Evolutionary conservation across 768 basidiomycete genomes (phyloP).

Genomic region (Harrya chromipes): DNA sequence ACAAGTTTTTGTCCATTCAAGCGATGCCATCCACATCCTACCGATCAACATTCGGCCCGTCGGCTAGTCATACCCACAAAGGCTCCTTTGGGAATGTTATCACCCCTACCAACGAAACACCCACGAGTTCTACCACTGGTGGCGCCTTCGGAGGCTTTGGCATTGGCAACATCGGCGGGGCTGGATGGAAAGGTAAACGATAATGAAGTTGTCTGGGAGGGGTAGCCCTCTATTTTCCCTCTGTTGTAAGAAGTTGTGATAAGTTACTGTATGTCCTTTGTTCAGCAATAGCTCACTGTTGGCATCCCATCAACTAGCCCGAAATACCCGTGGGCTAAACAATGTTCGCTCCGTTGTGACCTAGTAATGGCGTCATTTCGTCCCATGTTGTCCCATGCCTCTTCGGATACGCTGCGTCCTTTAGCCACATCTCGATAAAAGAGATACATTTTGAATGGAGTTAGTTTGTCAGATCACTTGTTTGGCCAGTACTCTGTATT

Average conservation of each 20-base stretch:
- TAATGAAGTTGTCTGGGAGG: constrained; percentile 15
- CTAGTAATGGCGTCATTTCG: too few relatives aligned
- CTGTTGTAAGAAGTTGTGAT: constrained; percentile 3
- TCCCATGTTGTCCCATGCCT: too few relatives aligned
- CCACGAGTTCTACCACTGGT: constrained; percentile 28
- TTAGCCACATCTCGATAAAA: not conserved
- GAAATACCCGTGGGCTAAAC: not conserved
- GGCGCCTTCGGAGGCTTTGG: constrained; percentile 51
- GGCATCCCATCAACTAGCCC: not conserved
- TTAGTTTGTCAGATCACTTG: too few relatives aligned
- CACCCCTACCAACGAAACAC: constrained; percentile 27
- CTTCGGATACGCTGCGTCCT: not conserved
- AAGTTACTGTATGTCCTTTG: constrained; percentile 10
- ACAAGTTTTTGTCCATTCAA: constrained; percentile 82
- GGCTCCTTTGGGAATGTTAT: constrained; percentile 15
- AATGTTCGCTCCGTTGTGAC: too few relatives aligned
- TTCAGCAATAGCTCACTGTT: constrained; percentile 11
- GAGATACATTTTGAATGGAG: too few relatives aligned
- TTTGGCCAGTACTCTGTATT: too few relatives aligned
- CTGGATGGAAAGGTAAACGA: constrained; percentile 25
- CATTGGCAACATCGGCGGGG: constrained; percentile 39
- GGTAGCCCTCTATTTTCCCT: not conserved
- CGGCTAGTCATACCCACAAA: constrained; percentile 22
- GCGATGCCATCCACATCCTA: constrained; percentile 63
- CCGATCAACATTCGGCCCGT: constrained; percentile 58